Conservation (phyloP, 164 flowering plant genomes). For the Pachysandra terminalis region DNA sequence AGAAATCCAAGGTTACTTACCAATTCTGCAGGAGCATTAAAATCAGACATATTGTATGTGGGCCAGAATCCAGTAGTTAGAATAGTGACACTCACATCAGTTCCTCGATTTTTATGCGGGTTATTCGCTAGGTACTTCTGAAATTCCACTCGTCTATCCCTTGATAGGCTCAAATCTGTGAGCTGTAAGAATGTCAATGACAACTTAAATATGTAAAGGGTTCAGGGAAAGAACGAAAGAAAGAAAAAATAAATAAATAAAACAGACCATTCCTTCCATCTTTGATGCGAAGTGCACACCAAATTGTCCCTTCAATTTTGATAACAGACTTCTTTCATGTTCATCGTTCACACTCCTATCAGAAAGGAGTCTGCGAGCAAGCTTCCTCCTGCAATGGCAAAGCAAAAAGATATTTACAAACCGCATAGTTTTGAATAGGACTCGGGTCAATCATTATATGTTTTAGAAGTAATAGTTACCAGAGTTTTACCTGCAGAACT, state of each 20-base stretch:
- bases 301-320: constrained; percentile 35
- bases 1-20: no score
- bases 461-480: not conserved
- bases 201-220: not conserved
- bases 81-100: constrained; percentile 33
- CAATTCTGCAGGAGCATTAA: constrained; percentile 49
- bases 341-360: no score
- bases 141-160: no score
- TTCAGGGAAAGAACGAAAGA: no score
- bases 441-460: not conserved
- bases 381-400: constrained; percentile 2
- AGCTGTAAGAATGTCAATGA: constrained; percentile 22
- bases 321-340: no score
- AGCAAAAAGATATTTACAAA: not conserved
- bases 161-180: no score
- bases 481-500: no score
- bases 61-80: constrained; percentile 37
- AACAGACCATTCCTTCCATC: constrained; percentile 39
- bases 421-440: not conserved
- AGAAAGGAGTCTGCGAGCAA: no score
- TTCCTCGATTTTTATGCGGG: constrained; percentile 26
- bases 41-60: constrained; percentile 38
- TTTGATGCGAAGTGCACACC: constrained; percentile 39
- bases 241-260: not conserved
- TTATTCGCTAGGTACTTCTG: no score